Evolutionary conservation across 2,329 filamentous ascomycete species (phyloP).

Genomic region (Talaromyces rugulosus): DNA sequence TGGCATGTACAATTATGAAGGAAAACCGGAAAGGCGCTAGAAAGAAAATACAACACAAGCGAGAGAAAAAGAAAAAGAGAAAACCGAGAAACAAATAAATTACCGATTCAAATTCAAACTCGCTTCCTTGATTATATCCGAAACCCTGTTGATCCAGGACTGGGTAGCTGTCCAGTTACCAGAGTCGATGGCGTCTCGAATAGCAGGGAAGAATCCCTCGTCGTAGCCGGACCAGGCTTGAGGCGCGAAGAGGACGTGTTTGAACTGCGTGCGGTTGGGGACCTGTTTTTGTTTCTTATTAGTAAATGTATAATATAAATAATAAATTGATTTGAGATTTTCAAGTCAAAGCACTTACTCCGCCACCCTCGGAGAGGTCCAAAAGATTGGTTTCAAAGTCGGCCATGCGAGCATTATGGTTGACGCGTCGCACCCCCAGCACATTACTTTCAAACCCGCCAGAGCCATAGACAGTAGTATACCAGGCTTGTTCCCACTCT

Average conservation of each 20-base stretch:
- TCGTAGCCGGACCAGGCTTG: conserved; percentile 69
- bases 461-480: conserved; percentile 63
- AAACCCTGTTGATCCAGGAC: conserved; percentile 66
- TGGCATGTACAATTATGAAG: neutral
- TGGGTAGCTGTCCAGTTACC: conserved; percentile 68
- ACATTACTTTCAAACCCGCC: conserved; percentile 72
- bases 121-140: conserved; percentile 62
- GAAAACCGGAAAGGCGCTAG: neutral
- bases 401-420: conserved; percentile 74
- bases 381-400: conserved; percentile 78
- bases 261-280: conserved; percentile 85
- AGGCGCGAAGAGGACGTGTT: conserved; percentile 86
- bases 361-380: conserved; percentile 67
- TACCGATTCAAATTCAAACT: conserved; percentile 44
- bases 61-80: neutral
- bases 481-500: conserved; percentile 74
- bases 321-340: neutral
- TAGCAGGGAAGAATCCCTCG: conserved; percentile 71
- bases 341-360: conserved; percentile 56
- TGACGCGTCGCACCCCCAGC: conserved; percentile 63
- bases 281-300: conserved; percentile 48
- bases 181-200: conserved; percentile 71
- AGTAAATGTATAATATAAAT: neutral
- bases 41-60: neutral
- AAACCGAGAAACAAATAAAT: conserved; percentile 8